phyloP scores from a whole-genome alignment of 2,329 filamentous ascomycete species.

The Didymella segeticola region DNA sequence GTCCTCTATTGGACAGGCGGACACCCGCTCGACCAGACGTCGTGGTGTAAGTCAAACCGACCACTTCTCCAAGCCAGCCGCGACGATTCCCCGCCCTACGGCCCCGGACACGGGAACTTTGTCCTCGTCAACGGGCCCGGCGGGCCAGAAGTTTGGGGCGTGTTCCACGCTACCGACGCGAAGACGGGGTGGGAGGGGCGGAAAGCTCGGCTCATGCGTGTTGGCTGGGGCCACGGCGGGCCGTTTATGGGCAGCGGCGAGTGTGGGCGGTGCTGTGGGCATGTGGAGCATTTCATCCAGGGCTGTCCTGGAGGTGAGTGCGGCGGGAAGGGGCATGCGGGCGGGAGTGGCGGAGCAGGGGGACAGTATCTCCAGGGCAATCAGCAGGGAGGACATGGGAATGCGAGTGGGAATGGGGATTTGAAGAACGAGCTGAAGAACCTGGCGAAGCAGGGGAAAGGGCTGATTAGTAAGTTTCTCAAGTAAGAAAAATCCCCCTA shows the following conservation, averaged over 20 bases:
- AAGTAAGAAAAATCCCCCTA: too few relatives aligned
- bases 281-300: slow-evolving; percentile 41
- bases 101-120: slow-evolving; percentile 56
- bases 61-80: slow-evolving; percentile 49
- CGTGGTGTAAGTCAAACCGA: slow-evolving; percentile 50
- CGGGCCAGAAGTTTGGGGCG: slow-evolving; percentile 50
- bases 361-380: slow-evolving; percentile 21
- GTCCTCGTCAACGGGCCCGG: slow-evolving; percentile 44
- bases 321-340: slow-evolving; percentile 33
- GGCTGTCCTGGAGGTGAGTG: slow-evolving; percentile 38
- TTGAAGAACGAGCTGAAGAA: slow-evolving; percentile 33
- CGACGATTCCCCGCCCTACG: slow-evolving; percentile 50
- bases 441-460: slow-evolving; percentile 32
- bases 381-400: slow-evolving; percentile 20
- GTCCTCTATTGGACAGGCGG: slow-evolving; percentile 51
- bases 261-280: slow-evolving; percentile 44
- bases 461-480: slow-evolving; percentile 35
- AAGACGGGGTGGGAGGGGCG: slow-evolving; percentile 55
- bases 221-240: slow-evolving; percentile 46
- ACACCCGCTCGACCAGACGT: slow-evolving; percentile 46
- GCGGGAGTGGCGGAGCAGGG: slow-evolving; percentile 25
- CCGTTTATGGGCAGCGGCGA: slow-evolving; percentile 53
- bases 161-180: slow-evolving; percentile 56
- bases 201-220: slow-evolving; percentile 54
- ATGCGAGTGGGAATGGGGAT: slow-evolving; percentile 17